Evolutionary conservation across 371 early-diverging fungal species (phyloP).

Genomic region (Apophysomyces elegans): DNA sequence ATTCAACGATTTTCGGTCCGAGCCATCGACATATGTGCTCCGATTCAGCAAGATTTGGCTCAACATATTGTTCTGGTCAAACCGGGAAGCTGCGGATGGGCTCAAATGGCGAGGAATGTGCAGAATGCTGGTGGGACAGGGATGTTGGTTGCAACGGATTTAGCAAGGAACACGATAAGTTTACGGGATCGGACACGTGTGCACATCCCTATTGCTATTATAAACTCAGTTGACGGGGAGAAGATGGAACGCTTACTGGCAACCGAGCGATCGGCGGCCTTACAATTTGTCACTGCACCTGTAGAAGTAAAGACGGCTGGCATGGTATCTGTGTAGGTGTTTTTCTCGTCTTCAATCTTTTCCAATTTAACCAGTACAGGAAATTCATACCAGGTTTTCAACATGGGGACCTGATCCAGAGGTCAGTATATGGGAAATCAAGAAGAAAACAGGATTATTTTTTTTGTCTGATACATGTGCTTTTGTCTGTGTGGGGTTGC

Average conservation of each 20-base stretch:
- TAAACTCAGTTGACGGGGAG: conserved; percentile 10
- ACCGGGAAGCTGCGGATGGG: conserved; percentile 19
- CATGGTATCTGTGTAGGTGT: conserved; percentile 17
- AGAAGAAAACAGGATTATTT: background rate
- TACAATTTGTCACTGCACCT: conserved; percentile 13
- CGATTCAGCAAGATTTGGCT: conserved; percentile 22
- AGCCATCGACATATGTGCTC: conserved; percentile 9
- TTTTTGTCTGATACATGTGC: background rate
- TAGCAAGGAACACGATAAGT: conserved; percentile 12
- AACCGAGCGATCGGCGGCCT: conserved; percentile 14
- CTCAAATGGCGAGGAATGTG: conserved; percentile 22
- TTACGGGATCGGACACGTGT: conserved; percentile 14
- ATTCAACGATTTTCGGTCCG: background rate
- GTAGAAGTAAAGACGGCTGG: conserved; percentile 11
- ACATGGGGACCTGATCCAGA: conserved; percentile 30
- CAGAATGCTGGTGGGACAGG: conserved; percentile 24
- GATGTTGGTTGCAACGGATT: conserved; percentile 13
- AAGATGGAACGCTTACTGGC: conserved; percentile 12
- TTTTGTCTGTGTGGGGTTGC: background rate
- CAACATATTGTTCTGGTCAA: conserved; percentile 20
- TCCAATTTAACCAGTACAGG: background rate
- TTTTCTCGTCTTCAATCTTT: background rate
- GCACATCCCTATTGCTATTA: conserved; percentile 19
- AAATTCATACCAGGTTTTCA: conserved; percentile 20
- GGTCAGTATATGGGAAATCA: conserved; percentile 5